phyloP scores from a whole-genome alignment of 2,329 filamentous ascomycete species.

The Aspergillus alliaceus region DNA sequence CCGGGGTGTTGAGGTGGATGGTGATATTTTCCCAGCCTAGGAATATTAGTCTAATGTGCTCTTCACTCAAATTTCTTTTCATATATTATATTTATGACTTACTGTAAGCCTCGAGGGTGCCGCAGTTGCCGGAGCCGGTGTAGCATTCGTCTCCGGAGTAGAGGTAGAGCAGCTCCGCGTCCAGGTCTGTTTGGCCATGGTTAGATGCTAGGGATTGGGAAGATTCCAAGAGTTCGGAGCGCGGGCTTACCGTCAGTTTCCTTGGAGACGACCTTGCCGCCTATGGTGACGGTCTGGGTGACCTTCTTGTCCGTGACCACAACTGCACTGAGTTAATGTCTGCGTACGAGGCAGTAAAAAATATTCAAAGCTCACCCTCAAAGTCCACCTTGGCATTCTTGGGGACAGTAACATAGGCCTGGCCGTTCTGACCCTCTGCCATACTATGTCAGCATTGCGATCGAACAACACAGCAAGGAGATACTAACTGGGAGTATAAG shows the following conservation, averaged over 20 bases:
- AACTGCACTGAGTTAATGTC: not conserved
- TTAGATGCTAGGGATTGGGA: not conserved
- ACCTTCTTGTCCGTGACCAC: constrained; percentile 14
- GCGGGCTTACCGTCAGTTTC: constrained; percentile 14
- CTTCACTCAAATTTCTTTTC: accelerated
- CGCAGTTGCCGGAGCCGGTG: constrained; percentile 20
- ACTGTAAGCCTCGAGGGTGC: constrained; percentile 15
- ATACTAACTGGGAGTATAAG: constrained; percentile 17
- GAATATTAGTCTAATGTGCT: not conserved
- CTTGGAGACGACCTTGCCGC: constrained; percentile 15
- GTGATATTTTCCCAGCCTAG: constrained; percentile 18
- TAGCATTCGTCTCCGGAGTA: constrained; percentile 23
- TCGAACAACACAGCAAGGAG: no score
- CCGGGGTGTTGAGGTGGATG: constrained; percentile 15
- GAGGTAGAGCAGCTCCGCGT: constrained; percentile 16
- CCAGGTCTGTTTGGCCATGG: constrained; percentile 7
- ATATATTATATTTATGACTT: not conserved
- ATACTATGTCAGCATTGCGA: not conserved
- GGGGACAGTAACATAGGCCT: constrained; percentile 17
- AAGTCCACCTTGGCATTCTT: constrained; percentile 13
- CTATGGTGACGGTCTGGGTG: constrained; percentile 17
- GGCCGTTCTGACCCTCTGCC: constrained; percentile 15
- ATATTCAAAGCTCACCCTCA: constrained; percentile 12
- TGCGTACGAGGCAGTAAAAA: no score
- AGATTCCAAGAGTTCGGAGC: not conserved